Base-by-base conservation (phyloP, 1,284 basidiomycete genomes). In the Leccinum pallidistipes region DNA sequence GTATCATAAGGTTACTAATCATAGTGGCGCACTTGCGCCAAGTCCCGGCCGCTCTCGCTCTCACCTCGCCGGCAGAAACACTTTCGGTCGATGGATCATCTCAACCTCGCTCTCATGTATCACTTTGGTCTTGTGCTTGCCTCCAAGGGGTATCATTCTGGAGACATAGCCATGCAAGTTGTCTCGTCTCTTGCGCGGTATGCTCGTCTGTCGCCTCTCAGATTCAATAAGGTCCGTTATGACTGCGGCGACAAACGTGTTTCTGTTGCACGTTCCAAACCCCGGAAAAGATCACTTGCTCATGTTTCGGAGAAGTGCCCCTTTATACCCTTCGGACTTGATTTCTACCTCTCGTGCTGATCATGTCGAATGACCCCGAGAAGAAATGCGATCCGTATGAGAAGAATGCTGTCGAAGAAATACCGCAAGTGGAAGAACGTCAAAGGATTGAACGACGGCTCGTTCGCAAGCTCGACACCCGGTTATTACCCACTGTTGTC, bases 401-500 rank as follows among this genome's bases (percentile, higher is more conserved):
- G 31, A 54, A 54, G n/a, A 9, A 54, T 36, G 18, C 12, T 16
- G 12, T 34, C 7, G n/a, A 54, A 34, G 52, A 27, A 7, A 54
- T 16, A 21, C 18, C 11, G 3, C 31, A 34, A 18, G 52, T 21
- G 16, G 52, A 34, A 36, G 21, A 21, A 11, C 52, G 52, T 21
- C 52, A 12, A 21, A 54, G 2, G 32, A 78, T 74, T 11, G 82
- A 82, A 64, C 75, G 75, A 40, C 75, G 66, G 58, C 75, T 86
- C 1, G 74, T 84, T n/a, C 78, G 83, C 45, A 85, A 80, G 66
- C 77, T 90, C 49, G 87, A 89, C 65, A 73, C 74, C 59, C 77
- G 87, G 47, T 72, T 89, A 1, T 69, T 89, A 62, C 86, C 86
- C 0, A 85, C 83, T 0, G 83, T 89, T 58, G 79, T 85, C 52